Base-by-base conservation (phyloP, 164 flowering plant genomes). In the Vitis rupestris region DNA sequence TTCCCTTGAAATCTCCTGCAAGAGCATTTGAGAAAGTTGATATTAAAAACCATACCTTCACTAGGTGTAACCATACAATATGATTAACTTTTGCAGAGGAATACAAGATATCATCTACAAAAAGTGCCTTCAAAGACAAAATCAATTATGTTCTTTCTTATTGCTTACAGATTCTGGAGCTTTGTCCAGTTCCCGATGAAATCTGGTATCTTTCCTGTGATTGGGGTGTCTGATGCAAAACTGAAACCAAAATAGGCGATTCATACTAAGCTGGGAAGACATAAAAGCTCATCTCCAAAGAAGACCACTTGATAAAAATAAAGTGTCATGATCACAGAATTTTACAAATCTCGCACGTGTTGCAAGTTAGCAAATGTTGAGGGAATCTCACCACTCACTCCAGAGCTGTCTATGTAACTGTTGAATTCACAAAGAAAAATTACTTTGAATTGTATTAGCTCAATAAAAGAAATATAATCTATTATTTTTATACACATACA, bases 1-100 rank as follows among this genome's bases (percentile, higher is more conserved):
- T 68, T 78, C 29, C 81, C 81, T 30, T 67, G 60, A 67, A 74
- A 14, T 50, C 75, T 77, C 74, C 80, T 77, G 49, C 58, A 61
- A 50, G 17, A 49, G 44, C 50, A 72, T 59, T 50, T 49, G 31
- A 8, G 14, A 29, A 9, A 9, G 47, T 51, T 52, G 10, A 29
- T n/a, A 65, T 17, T 19, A 37, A 14, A 49, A 29, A 31, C 7
- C 44, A 31, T 31, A 31, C 44, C 44, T 31, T 31, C 44, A 31
- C 44, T 31, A 31, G 44, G 44, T 23, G 37, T 10, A n/a, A 14
- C 0, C 3, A 44, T 1, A 3, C 44, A 31, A 31, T 31, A 0
- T 47, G 19, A 16, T 14, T 31, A 31, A 31, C 44, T 31, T 31
- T 31, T 31, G 44, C 44, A 31, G 44, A 31, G 44, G 44, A 31